Base-by-base conservation (phyloP, 2,329 filamentous ascomycete genomes). In the Colletotrichum sp. region DNA sequence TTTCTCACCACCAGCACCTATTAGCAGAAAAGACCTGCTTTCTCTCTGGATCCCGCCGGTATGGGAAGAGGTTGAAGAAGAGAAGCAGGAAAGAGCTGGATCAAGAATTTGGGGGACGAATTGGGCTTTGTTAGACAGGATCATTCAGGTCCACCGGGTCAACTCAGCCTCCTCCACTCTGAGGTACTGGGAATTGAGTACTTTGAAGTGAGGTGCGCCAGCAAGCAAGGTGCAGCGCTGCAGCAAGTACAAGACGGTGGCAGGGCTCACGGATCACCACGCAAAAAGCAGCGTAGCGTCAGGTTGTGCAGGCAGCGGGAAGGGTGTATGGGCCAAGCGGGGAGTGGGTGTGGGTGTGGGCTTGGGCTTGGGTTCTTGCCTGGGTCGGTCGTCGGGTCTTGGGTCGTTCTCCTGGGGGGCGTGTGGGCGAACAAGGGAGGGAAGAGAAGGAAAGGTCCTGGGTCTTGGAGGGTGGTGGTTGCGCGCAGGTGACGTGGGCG, bases 151-250 rank as follows among this genome's bases (percentile, higher is more conserved):
- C 73, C 73, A 73, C 64, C 39, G 66, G 66, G 60, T 75, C 71
- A 67, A 75, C 66, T 75, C 66, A 75, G 71, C 71, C 71, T 75
- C 75, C 75, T 76, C 75, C 75, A 76, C 73, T 69, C 65, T 75
- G 62, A 62, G 62, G 71, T 15, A 57, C 59, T 39, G 65, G 71
- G 65, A 64, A 57, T 52, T 39, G 13, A 69, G 57, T 49, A 72
- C 69, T 60, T 44, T 65, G 59, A 26, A 57, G 10, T 34, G 39
- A n/a, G 60, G 57, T 21, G 21, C 44, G 28, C 52, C 10, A 49
- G 60, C 34, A 67, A 44, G 44, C 60, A 34, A 57, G 68, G 52
- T 64, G 68, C 68, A 71, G 68, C 59, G 66, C 15, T 72, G 71
- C 67, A 52, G 36, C 70, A 72, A 62, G 59, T 62, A 62, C 59